Evolutionary conservation across 352 stramenopile species (phyloP), one percentile per base, ranked within the genome.

Genomic region (Thalassiosira sp.): DNA sequence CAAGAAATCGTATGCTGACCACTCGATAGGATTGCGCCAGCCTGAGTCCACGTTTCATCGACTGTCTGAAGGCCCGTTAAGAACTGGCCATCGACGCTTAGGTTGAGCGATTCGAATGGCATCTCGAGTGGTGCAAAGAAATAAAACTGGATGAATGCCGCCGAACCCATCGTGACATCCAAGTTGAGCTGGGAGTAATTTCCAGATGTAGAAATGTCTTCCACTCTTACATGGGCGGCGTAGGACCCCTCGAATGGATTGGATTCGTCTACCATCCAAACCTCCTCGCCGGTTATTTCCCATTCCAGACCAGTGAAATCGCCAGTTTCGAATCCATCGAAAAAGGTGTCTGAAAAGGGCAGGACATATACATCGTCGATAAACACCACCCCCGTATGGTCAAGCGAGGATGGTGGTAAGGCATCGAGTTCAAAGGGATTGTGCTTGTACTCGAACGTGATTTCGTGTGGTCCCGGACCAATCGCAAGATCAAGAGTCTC

Each of bases 311-410:
- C 61, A 46, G 61, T 52, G n/a, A 83, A 78, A 49, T 83, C 74
- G 28, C 74, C 74, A 33, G 49, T 75, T 37, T 83, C 74, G 52
- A 83, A 83, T 15, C 74, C 74, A 45, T 83, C 74, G 51, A 83
- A 83, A 18, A 77, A 59, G 35, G 27, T 42, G 35, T 22, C 54
- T 22, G 25, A 11, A 51, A 49, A 13, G 5, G 54, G 56, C 37
- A 61, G 11, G 13, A 57, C 51, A 35, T 48, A 56, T 16, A 71
- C 61, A 43, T 71, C 27, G 43, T 71, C 61, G 25, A 71, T 37
- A 24, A 22, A 71, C 11, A 62, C 61, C 11, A 48, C 46, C 33
- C 33, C 49, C 3, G 46, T 43, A 22, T 66, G 18, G 13, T 58
- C 16, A 7, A 40, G n/a, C 13, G 22, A 42, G 20, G 43, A 18